These are phyloP conservation scores for Ilex paraguariensis DNA, from an alignment of 305 asterid species.

Conservation along the genomic window DNA sequence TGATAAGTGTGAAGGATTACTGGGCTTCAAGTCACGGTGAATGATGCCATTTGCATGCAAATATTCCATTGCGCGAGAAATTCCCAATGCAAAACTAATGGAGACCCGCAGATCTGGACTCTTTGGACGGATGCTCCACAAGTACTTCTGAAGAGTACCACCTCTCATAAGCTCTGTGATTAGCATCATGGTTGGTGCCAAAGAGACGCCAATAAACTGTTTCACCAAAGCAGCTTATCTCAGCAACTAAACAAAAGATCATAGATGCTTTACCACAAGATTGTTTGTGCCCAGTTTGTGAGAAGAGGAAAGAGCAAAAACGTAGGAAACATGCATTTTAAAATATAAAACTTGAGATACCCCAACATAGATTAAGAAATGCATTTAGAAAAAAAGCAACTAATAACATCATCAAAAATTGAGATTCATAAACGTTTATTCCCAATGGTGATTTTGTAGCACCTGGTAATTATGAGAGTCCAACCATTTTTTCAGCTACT, in stretches of 20 bases:
- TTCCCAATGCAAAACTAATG: constrained; percentile 38
- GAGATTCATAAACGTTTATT: no score
- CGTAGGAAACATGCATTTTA: no score
- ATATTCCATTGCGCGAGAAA: constrained; percentile 63
- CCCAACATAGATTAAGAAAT: no score
- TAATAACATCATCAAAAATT: no score
- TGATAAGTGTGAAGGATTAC: constrained; percentile 23
- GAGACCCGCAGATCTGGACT: constrained; percentile 47
- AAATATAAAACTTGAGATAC: no score
- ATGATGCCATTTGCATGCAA: constrained; percentile 50
- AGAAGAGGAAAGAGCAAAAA: no score
- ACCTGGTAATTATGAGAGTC: no score
- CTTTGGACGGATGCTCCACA: constrained; percentile 51
- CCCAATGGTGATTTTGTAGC: no score
- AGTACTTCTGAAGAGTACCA: constrained; percentile 54
- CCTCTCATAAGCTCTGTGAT: constrained; percentile 63
- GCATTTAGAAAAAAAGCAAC: no score
- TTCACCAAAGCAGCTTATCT: constrained; percentile 13
- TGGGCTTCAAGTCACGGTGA: constrained; percentile 68
- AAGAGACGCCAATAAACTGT: constrained; percentile 51
- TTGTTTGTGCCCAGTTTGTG: no score
- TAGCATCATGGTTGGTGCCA: constrained; percentile 49
- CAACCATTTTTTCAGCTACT: no score
- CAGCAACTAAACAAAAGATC: constrained; percentile 5
- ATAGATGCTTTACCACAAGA: no score